A percentile compares a stretch with the other conserved stretches of the same genome.
phyloP scores from a whole-genome alignment of 2,329 filamentous ascomycete genomes.

The Exserohilum rostratum region DNA sequence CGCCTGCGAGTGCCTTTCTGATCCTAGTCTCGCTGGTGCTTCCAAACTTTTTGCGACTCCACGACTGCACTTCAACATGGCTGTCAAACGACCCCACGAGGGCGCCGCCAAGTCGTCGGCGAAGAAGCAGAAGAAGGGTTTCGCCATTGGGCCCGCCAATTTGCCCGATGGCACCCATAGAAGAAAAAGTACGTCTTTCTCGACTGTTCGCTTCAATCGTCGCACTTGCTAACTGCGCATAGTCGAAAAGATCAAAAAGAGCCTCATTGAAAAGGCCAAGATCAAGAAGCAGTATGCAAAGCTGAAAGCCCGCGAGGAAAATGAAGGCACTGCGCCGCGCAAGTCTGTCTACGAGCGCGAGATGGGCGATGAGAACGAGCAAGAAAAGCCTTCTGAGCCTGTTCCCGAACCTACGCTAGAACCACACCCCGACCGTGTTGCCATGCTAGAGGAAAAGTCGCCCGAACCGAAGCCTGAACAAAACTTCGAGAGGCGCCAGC shows the following conservation, averaged over 20 bases:
- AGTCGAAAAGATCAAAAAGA: slow-evolving; percentile 89
- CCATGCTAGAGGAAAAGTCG: slow-evolving; percentile 59
- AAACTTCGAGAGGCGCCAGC: slow-evolving; percentile 28
- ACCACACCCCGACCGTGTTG: slow-evolving; percentile 66
- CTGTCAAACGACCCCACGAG: slow-evolving; percentile 63
- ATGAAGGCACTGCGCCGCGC: slow-evolving; percentile 37
- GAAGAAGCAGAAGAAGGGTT: slow-evolving; percentile 70
- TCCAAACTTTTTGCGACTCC: slow-evolving; percentile 5
- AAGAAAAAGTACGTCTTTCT: slow-evolving; percentile 68
- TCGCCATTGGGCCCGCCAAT: slow-evolving; percentile 86
- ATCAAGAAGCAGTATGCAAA: slow-evolving; percentile 92
- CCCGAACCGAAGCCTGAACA: slow-evolving; percentile 24
- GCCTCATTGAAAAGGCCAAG: slow-evolving; percentile 90
- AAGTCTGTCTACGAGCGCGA: slow-evolving; percentile 47
- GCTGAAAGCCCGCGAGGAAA: slow-evolving; percentile 69
- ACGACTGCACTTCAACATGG: slow-evolving; percentile 55
- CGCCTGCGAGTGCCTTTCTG: slow-evolving; percentile 7
- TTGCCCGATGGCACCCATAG: slow-evolving; percentile 87
- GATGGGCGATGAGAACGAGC: slow-evolving; percentile 36
- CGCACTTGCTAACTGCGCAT: slow-evolving; percentile 14
- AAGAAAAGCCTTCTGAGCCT: slow-evolving; percentile 27
- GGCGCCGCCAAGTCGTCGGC: slow-evolving; percentile 40
- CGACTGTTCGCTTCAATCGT: no score
- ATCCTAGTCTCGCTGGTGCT: neutral
- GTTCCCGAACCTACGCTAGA: slow-evolving; percentile 52